Evolutionary conservation across 169 alveolate genomes (phyloP), one percentile per base, ranked within the genome.

Genomic region (Toxoplasma gondii): DNA sequence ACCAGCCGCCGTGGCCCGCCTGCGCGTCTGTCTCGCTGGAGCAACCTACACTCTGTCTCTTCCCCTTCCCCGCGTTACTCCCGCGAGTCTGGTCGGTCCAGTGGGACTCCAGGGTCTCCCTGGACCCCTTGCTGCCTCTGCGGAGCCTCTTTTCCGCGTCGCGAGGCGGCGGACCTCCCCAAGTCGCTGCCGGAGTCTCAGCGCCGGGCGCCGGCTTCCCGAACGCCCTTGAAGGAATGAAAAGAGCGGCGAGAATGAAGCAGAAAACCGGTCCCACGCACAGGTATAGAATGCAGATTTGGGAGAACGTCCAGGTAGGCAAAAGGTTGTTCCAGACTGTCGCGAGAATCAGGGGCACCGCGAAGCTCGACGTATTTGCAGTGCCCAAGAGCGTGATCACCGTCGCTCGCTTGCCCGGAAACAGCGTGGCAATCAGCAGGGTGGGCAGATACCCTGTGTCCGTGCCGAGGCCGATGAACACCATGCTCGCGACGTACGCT

Each of bases 331-430:
- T 43, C 94, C 94, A 91, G 16, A 93, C 4, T 7, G 27, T 36
- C 87, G 91, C 94, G 45, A 93, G 54, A 17, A 93, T 31, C 53
- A 88, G 45, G n/a, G 96, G 96, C 24, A 93, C 91, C 7, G 91
- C 94, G 67, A 93, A 93, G n/a, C 92, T 78, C n/a, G 96, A 82
- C 29, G 96, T 69, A 67, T 64, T 70, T 19, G 96, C 96, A 12
- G 91, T 22, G 27, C 96, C 96, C 49, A 93, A 27, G 34, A 93
- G 70, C 5, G 96, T 39, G 39, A 93, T 53, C 12, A 93, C 94
- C 4, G 90, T 84, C 9, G 80, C 96, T n/a, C 90, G 34, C 58
- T 44, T 43, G 39, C 64, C 84, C 5, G 88, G 69, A 38, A 93
- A 93, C 27, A 38, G 58, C 38, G 39, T 41, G 41, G 88, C 88